Evolutionary conservation across 1,284 basidiomycete species (phyloP), one percentile per base, ranked within the genome.

Genomic region (Moniliophthora roreri): DNA sequence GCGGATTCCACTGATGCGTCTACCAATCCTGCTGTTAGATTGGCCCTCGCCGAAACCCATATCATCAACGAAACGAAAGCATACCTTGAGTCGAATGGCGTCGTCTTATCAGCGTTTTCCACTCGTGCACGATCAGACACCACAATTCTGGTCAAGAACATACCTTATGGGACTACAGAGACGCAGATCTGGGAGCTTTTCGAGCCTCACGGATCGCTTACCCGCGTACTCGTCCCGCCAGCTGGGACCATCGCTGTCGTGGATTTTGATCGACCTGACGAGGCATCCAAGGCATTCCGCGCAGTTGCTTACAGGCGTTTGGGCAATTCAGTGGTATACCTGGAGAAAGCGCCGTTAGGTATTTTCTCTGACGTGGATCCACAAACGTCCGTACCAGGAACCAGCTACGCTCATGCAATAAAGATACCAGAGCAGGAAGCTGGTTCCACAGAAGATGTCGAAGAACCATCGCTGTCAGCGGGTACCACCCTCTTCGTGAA

Each of bases 41-140:
- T 98, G 21, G 96, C 96, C 0, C 78, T 99, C 15, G 96, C 96
- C 0, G 96, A 99, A 72, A 98, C 96, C 13, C 90, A 95, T 60
- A 87, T 98, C 65, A 95, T 99, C 51, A 85, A 92, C 59, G 96
- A 98, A 69, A 98, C 95, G 0, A 97, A 96, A 65, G 74, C 87
- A 1, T 98, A 89, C 71, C 86, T 93, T 26, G 89, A 93, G 63
- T 81, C 76, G 21, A 85, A 86, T 59, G 89, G 88, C 21, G 82
- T 89, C 54, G 66, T 83, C 18, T 69, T 89, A 5, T 77, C 82
- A 0, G 74, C 84, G 0, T 85, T 89, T 58, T 73, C 79, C 1
- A 70, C 77, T 1, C 70, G 78, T 2, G 73, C 74, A 0, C 79
- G 84, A 1, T 94, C 91, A 0, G 85, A 91, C 62, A 95, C 92